Base-by-base conservation (phyloP, 805 yeast species). In the Priceomyces haplophilus region DNA sequence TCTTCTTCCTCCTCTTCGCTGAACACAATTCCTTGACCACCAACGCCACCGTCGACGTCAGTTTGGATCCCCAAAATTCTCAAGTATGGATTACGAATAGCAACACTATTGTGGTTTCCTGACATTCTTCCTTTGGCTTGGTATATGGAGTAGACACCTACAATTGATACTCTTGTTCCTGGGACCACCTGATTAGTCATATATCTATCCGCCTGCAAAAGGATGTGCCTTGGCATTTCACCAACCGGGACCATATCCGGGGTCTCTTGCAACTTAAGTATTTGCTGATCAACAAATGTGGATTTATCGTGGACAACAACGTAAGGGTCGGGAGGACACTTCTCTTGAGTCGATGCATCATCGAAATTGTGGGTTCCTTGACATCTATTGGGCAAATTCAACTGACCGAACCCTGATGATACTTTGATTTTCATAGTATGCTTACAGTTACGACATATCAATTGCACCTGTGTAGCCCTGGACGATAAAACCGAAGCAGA, bases 221-320 rank as follows among this genome's bases (percentile, higher is more conserved):
- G 59, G 32, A 93, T 83, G 56, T 93, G 95, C 53, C 99, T 80
- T 7, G 99, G 99, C 88, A 93, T 84, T 67, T 93, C 99, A 52
- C 99, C 99, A 21, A 93, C 96, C 1, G 99, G 99, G 1, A 93
- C 97, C 83, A 87, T 87, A 62, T 93, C 99, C 10, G 98, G 97
- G n/a, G 93, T 76, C 62, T 93, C 99, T 64, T 93, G 99, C 43
- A 93, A 73, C 62, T 93, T 93, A 56, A 93, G 75, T 23, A 85
- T 82, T 65, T 93, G 99, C 61, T 95, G 98, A 65, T 93, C 98
- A 41, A 93, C 83, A 62, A 90, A 93, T n/a, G 79, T 72, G 1
- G 97, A 88, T 58, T 88, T 86, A 61, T 93, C 98, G 65, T 93
- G 99, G 23, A 88, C 89, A 46, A 93, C 86, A 29, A 87, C 78